Base-by-base conservation (phyloP, 1,139 yeast species). In the Magnusiomyces ingens region DNA sequence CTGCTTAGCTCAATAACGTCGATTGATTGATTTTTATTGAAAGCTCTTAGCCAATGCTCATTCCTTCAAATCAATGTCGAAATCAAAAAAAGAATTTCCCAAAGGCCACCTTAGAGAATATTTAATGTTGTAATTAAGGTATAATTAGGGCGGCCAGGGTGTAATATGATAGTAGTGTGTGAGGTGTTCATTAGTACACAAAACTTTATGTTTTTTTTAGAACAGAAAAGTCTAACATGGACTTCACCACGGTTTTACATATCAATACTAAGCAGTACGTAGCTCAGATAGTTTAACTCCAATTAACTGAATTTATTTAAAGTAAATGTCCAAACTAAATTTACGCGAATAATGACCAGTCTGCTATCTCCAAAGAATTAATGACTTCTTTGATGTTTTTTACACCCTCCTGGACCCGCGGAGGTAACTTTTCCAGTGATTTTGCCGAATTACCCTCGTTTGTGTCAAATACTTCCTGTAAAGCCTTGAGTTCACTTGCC, bases 341-440 rank as follows among this genome's bases (percentile, higher is more conserved):
- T 18, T 41, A 41, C 44, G 21, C 80, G 64, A 81, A 80, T 8
- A 79, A 60, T 1, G 68, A 61, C 73, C 78, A 73, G 62, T 79
- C 75, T 2, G 69, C 66, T 4, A 80, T 67, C 42, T 65, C 64
- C 32, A 77, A 65, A 2, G 67, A 60, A 6, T 58, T 50, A 2
- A 75, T 12, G 12, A 57, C 41, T 11, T 43, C 58, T 49, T 59
- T 53, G 10, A 78, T 66, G 2, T 71, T 62, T 1, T 49, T 49
- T 50, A 68, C 64, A 2, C 72, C 75, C 1, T 66, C 60, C 1
- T 55, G 48, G 6, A 74, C 67, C 42, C 74, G 62, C 40, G 38
- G 49, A 4, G 56, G 56, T 15, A 61, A 17, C 55, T 52, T 8
- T 67, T 56, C 32, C 6, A 54, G 55, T 13, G 35, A 47, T 13